Evolutionary conservation across 73 alveolate species (phyloP), one percentile per base, ranked within the genome.

Genomic region (Urostyla sp.): DNA sequence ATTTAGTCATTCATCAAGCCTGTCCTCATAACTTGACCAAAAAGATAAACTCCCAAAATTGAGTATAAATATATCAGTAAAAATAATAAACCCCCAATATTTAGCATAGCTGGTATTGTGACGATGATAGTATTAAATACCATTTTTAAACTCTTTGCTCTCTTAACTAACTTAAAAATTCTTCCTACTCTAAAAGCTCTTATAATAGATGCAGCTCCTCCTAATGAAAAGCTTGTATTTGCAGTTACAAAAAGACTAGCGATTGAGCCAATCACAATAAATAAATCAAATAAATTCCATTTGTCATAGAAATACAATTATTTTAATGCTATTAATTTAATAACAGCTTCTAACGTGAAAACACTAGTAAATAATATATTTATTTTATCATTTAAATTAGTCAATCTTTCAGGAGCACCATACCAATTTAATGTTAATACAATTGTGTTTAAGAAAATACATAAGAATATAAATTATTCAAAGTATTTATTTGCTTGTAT

Each of bases 251-350:
- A 13, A n/a, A 85, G 34, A 26, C 89, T 67, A 8, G 76, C 6
- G 49, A 53, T 31, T 0, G 89, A 21, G 0, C 87, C 87, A 24
- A 84, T 21, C 0, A 91, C 92, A 23, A 90, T 81, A 44, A 85
- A 50, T 23, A 91, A 87, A 72, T 91, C 97, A 55, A 91, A 91
- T 10, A 66, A 61, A 63, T 91, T 91, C 94, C 94, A 87, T 30
- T 77, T 80, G 7, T 77, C 76, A 18, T 67, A 45, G 54, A 91
- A 91, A 55, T 91, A 91, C 43, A 57, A 50, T 13, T 13, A 56
- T 6, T 87, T 89, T 7, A 80, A 78, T 48, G 89, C 83, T 27
- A 52, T 35, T 58, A 67, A 11, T 35, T 56, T 59, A 10, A 87
- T 31, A 46, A 73, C 2, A 27, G 67, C 87, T 36, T 77, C 88